Evolutionary conservation across 2,329 filamentous ascomycete genomes (phyloP), one percentile per base, ranked within the genome.

Genomic region (Hypoxylon sp.): DNA sequence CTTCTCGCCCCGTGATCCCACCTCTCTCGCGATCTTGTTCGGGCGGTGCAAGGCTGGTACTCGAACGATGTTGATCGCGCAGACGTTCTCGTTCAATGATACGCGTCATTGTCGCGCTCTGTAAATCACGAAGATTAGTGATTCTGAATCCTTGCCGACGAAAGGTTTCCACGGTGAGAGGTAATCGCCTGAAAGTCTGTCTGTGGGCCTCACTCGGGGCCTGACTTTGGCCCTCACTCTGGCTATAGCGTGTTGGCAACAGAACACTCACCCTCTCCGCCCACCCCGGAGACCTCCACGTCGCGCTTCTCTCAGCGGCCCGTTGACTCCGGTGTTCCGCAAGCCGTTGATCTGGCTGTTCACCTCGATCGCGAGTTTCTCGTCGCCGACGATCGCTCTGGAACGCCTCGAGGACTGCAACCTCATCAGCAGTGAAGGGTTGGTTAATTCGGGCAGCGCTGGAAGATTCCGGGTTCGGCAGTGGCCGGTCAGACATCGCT

Each of bases 361-460:
- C 56, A 27, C 46, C 35, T 51, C 56, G 56, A 17, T 59, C 56
- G 24, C 47, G 56, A 13, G 3, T 52, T 35, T 60, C 56, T 15
- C 84, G 81, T 17, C 85, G 82, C 24, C 85, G 82, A 35, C 87
- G 84, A 56, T 86, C 84, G 31, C 82, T 82, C 67, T 87, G 84
- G 29, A 88, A 81, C 2, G 87, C 86, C 65, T 89, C 86, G 2
- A 89, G 77, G 0, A 89, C 85, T 48, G 85, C 77, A 2, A 85
- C 85, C 70, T 90, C 88, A 54, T 87, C 86, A 1, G 83, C 68
- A 1, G 83, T 86, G 31, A 88, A 80, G 0, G 87, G 86, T 32
- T 82, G 79, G 59, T 88, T 86, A 29, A 86, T 77, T 32, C 81
- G 78, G 10, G 83, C 69, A 1, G 73, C 58, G 8, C 82, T 80